Conservation (phyloP, 2,329 filamentous ascomycete species). For the Dichotomopilus funicola region DNA sequence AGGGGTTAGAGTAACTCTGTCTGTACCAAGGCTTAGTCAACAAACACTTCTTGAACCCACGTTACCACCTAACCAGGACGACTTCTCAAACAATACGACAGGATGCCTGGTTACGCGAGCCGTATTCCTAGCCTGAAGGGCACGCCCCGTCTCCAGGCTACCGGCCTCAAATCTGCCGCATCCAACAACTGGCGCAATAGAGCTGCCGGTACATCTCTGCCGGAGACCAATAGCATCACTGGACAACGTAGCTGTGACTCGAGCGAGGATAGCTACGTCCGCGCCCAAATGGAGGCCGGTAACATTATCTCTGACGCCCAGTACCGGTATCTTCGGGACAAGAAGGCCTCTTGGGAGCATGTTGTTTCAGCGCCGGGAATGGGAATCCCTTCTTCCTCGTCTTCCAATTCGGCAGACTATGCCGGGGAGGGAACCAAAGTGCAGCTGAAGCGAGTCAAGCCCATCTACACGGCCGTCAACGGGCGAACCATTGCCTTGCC, state of each 20-base stretch:
- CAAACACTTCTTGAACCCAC: neutral
- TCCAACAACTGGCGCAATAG: constrained; percentile 22
- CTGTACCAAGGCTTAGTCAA: neutral
- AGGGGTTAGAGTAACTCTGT: neutral
- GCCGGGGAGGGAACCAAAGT: constrained; percentile 11
- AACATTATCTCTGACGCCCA: neutral
- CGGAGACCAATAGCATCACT: neutral
- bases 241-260: constrained; percentile 1
- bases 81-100: neutral
- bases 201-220: constrained; percentile 7
- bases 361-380: constrained; percentile 15
- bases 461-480: constrained; percentile 17
- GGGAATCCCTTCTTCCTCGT: constrained; percentile 1
- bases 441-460: constrained; percentile 14
- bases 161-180: constrained; percentile 12
- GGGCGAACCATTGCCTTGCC: constrained; percentile 17
- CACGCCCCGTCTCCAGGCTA: constrained; percentile 3
- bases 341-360: constrained; percentile 16
- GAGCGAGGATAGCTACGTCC: neutral
- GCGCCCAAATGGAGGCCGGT: constrained; percentile 4
- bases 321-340: constrained; percentile 9
- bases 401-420: constrained; percentile 3
- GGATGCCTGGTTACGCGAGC: constrained; percentile 10
- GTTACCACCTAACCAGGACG: neutral
- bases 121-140: constrained; percentile 4